Evolutionary conservation across 768 basidiomycete species (phyloP).

Genomic region (Dioszegia crocea): DNA sequence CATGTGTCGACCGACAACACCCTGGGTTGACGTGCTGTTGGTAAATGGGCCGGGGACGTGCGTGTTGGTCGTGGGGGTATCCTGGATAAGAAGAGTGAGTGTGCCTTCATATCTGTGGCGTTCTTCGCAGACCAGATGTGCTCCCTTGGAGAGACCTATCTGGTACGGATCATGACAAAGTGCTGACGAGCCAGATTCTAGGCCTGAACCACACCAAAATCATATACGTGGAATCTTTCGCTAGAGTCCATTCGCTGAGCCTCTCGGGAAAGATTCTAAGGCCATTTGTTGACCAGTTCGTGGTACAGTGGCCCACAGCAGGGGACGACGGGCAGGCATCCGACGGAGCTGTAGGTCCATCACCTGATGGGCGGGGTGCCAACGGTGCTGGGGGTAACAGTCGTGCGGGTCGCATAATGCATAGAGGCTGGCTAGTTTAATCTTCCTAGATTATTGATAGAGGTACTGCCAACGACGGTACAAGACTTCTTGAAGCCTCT

Average conservation of each 20-base stretch:
- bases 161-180: neutral
- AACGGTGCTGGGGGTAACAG: no score
- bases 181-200: conserved; percentile 58
- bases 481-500: no score
- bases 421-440: neutral
- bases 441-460: no score
- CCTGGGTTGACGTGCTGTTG: conserved; percentile 67
- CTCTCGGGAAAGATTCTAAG: conserved; percentile 77
- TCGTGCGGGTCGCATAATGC: no score
- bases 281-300: conserved; percentile 80
- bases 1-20: conserved; percentile 14
- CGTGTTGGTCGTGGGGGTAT: conserved; percentile 67
- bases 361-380: no score
- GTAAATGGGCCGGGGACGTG: conserved; percentile 96
- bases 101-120: no score
- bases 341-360: no score
- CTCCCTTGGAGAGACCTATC: no score
- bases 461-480: no score
- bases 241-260: conserved; percentile 74
- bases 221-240: conserved; percentile 91
- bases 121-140: no score
- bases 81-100: conserved; percentile 68
- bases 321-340: neutral
- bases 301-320: conserved; percentile 76
- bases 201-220: conserved; percentile 66